Evolutionary conservation across 163 green algal genomes (phyloP).

Genomic region (Chlorella variabilis): DNA sequence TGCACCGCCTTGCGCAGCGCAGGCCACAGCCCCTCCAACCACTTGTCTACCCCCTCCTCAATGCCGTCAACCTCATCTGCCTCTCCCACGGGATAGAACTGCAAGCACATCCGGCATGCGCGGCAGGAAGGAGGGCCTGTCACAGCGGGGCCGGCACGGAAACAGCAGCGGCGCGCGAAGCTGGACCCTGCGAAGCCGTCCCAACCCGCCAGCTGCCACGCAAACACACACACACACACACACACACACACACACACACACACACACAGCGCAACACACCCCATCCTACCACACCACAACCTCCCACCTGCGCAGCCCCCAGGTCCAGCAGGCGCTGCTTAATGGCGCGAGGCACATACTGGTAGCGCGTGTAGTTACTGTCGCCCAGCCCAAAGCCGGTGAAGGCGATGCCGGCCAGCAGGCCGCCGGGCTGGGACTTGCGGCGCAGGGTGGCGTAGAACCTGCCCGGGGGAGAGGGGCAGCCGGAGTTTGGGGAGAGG

Average conservation of each 20-base stretch:
- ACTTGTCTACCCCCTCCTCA: constrained; percentile 79
- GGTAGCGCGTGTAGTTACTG: constrained; percentile 98
- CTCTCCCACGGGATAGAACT: constrained; percentile 67
- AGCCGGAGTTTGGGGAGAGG: too few species aligned
- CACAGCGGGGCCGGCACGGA: too few species aligned
- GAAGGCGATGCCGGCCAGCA: constrained; percentile 69
- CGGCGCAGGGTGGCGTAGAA: constrained; percentile 33
- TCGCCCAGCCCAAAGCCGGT: constrained; percentile 92
- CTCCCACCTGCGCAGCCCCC: constrained; percentile 60
- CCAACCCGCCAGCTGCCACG: too few species aligned
- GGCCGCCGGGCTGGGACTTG: constrained; percentile 20
- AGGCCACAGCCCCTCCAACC: constrained; percentile 73
- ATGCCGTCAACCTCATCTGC: constrained; percentile 96
- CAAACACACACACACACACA: background rate
- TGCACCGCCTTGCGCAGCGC: constrained; percentile 7
- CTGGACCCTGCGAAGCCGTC: too few species aligned
- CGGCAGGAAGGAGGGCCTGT: too few species aligned
- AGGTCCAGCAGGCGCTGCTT: constrained; percentile 76
- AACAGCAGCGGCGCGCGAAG: too few species aligned
- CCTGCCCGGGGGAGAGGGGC: background rate
- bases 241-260: too few species aligned
- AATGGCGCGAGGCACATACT: constrained; percentile 81
- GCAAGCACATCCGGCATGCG: background rate
- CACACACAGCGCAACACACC: too few species aligned
- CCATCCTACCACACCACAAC: too few species aligned